These are phyloP conservation scores for Leccinum variicolor DNA, from an alignment of 768 basidiomycete species.

Conservation along the genomic window DNA sequence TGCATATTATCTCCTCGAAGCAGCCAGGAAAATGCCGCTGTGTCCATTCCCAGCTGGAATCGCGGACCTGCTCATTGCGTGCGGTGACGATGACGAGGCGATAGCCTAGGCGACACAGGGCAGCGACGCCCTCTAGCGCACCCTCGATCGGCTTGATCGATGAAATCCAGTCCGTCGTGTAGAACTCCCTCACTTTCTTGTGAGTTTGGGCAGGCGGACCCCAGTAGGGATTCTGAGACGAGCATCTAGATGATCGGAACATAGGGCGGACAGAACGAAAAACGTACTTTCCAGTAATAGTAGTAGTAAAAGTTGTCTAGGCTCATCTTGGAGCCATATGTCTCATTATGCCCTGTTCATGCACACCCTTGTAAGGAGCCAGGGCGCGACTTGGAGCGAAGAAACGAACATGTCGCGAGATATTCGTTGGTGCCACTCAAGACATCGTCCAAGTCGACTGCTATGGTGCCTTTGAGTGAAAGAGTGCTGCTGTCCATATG, in stretches of 20 bases:
- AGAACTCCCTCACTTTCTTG: constrained; percentile 57
- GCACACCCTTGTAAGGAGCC: not conserved
- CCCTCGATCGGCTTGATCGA: constrained; percentile 53
- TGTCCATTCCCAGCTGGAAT: constrained; percentile 65
- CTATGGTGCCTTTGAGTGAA: constrained; percentile 42
- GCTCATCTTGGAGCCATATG: constrained; percentile 52
- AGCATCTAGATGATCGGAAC: not conserved
- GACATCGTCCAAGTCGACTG: constrained; percentile 69
- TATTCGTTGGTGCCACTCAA: constrained; percentile 57
- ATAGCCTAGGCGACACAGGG: constrained; percentile 61
- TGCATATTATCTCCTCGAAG: constrained; percentile 65
- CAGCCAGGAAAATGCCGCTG: constrained; percentile 60
- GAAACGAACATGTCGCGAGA: constrained; percentile 49
- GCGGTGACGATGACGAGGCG: constrained; percentile 75
- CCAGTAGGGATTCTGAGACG: constrained; percentile 51
- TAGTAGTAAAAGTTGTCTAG: constrained; percentile 65
- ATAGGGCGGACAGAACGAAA: not conserved
- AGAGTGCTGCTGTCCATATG: not conserved
- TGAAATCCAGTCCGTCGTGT: constrained; percentile 47
- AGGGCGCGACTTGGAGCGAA: not conserved
- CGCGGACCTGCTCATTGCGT: constrained; percentile 51
- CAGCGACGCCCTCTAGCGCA: constrained; percentile 53
- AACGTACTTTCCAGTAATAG: constrained; percentile 69
- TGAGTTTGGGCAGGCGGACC: constrained; percentile 56
- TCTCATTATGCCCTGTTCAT: constrained; percentile 61